Base-by-base conservation (phyloP, 2,329 filamentous ascomycete species). In the Fusarium sp. region DNA sequence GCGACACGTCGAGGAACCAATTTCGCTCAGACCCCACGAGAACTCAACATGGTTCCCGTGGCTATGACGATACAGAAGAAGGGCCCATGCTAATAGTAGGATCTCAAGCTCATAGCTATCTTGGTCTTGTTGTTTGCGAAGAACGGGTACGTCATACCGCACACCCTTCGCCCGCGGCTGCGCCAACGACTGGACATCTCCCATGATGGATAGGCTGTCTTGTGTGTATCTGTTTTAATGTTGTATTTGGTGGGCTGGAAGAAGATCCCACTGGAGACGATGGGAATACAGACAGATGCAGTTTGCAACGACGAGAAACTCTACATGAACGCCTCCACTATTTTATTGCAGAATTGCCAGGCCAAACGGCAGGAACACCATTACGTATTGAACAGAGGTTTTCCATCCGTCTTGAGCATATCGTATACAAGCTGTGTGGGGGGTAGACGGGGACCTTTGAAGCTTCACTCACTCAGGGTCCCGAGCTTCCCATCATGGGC, bases 21-120 rank as follows among this genome's bases (percentile, higher is more conserved):
- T 54, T 30, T 78, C 70, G 50, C 59, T 67, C 38, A 77, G 18
- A 3, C 75, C 73, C 75, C 75, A 77, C 0, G 75, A 78, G 30
- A 66, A 78, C 20, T 77, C 74, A 10, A 74, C 59, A 26, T 75
- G 74, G 15, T 77, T 77, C 3, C 75, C 75, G 14, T 63, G 75
- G n/a, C 51, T 78, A 47, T 77, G 68, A 10, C 75, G 74, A 24
- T 78, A 77, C 7, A 77, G 57, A 26, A 77, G 75, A 30, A 77
- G 75, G 6, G 74, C 38, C 75, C 75, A 77, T 22, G 72, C 75
- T 62, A 77, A 58, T 57, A 77, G 38, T 44, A 77, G 51, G 9
- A 53, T 64, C 18, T 77, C 75, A 17, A 77, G 58, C 14, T 74
- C 67, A 32, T 59, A 32, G 54, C 50, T 54, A 53, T 69, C 55